Base-by-base conservation (phyloP, 306 rosid species). In the Citrullus colocynthis region DNA sequence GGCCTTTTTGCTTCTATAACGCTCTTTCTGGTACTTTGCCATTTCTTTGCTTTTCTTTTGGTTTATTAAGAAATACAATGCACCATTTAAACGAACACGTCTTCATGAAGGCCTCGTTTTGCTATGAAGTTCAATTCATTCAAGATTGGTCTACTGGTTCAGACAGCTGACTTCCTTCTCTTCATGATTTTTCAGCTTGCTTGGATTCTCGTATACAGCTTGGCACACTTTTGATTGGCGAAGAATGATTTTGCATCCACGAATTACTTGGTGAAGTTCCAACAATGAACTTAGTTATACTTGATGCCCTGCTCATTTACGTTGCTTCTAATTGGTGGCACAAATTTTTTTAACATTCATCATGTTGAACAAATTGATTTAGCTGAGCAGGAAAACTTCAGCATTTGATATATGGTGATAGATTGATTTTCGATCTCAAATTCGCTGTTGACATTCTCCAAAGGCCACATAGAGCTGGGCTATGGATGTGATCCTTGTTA, bases 1-100 rank as follows among this genome's bases (percentile, higher is more conserved):
- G 99, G 99, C 18, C 93, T 96, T 82, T 96, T 96, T 58, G 99
- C 99, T 44, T 96, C 99, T 42, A 41, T 84, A 76, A 96, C 98
- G 75, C 96, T 96, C 20, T 96, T 96, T 86, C 90, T 96, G 98
- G 99, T 96, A 96, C 39, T 78, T 65, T 66, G 12, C 52, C 74
- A 34, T 67, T 57, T 44, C 65, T 74, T 17, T 32, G 49, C 7
- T 37, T 6, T 4, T 9, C 42, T 24, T 21, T 83, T 3, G 59
- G n/a, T 71, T 71, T 30, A 71, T 48, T 7, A 1, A 71, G 76
- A 14, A 45, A 71, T 45, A 10, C 66, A 13, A 12, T 10, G 17
- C 66, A 4, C 2, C 21, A 4, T 76, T 24, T 42, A 58, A 56
- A 10, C 6, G 20, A 18, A 13, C 52, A 15, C 9, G 41, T 37